A percentile compares a stretch with the other conserved stretches of the same genome.
Evolutionary conservation across 768 basidiomycete genomes (phyloP).

Genomic region (Leccinum uliginosum): DNA sequence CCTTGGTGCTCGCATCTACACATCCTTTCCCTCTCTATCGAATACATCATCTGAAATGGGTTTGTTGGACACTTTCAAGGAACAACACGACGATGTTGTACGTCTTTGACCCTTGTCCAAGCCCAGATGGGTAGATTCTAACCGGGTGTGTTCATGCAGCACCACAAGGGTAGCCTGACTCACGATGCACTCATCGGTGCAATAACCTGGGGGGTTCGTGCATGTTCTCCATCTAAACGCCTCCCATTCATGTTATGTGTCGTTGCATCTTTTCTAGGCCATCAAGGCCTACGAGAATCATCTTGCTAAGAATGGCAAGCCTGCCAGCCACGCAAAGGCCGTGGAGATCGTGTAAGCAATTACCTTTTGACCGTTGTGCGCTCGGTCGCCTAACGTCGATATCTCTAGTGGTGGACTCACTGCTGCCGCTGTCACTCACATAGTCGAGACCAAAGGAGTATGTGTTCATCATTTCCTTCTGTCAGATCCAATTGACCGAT

Average conservation of each 20-base stretch:
- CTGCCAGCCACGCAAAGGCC: conserved; percentile 18
- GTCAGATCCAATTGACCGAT: background rate
- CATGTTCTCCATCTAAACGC: background rate
- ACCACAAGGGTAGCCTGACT: conserved; percentile 11
- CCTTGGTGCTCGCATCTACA: background rate
- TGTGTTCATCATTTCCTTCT: background rate
- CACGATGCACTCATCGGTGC: conserved; percentile 22
- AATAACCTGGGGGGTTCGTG: conserved; percentile 16
- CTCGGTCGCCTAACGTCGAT: background rate
- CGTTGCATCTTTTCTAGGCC: conserved; percentile 5
- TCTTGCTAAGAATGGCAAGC: conserved; percentile 10
- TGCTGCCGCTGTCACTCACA: conserved; percentile 1
- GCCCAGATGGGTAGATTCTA: background rate
- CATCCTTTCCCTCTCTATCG: background rate
- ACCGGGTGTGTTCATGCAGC: background rate
- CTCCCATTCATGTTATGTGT: background rate
- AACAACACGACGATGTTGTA: conserved; percentile 1
- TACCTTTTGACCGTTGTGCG: background rate
- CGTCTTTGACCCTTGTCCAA: background rate
- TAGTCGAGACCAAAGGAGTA: conserved; percentile 21
- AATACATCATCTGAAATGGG: conserved; percentile 14
- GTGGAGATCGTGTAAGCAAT: conserved; percentile 17
- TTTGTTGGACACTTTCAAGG: background rate
- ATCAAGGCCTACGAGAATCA: conserved; percentile 19
- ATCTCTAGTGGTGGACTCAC: conserved; percentile 9